A percentile compares a stretch with the other conserved stretches of the same genome.
Evolutionary conservation across 371 early-diverging fungal species (phyloP).

Genomic region (Encephalitozoon cuniculi): DNA sequence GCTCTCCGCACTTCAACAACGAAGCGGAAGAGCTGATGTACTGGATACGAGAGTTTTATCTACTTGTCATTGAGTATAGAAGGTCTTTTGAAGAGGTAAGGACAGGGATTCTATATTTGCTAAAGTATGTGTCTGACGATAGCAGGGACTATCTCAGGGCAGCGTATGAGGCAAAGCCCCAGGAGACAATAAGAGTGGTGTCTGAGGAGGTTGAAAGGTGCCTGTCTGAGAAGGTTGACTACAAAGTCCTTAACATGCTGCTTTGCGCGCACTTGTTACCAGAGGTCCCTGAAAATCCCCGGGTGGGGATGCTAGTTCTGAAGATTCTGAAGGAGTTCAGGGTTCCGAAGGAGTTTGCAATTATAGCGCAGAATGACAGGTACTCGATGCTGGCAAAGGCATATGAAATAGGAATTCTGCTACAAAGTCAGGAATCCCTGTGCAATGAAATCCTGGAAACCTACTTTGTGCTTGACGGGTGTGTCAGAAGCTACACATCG

Average conservation of each 20-base stretch:
- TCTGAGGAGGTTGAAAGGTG: neutral
- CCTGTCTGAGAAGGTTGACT: neutral
- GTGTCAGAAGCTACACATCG: neutral
- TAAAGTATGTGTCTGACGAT: neutral
- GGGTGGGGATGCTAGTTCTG: constrained; percentile 5
- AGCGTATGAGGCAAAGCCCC: neutral
- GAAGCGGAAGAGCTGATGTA: neutral
- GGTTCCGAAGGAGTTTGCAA: neutral
- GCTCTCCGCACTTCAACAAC: neutral
- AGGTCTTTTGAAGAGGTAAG: neutral
- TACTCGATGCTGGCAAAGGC: constrained; percentile 12
- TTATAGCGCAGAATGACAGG: neutral
- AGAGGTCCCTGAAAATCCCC: neutral
- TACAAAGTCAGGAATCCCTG: neutral
- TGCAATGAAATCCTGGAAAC: neutral
- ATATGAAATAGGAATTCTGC: constrained; percentile 7
- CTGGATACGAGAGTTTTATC: neutral
- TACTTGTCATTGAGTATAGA: neutral
- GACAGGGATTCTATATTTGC: neutral
- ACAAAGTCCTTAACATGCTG: neutral
- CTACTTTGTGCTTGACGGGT: neutral
- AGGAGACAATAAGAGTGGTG: neutral
- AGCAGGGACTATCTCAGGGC: neutral
- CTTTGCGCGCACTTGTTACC: neutral
- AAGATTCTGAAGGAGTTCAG: constrained; percentile 18